Conservation (phyloP, 2,329 filamentous ascomycete species). For the Nemania serpens region DNA sequence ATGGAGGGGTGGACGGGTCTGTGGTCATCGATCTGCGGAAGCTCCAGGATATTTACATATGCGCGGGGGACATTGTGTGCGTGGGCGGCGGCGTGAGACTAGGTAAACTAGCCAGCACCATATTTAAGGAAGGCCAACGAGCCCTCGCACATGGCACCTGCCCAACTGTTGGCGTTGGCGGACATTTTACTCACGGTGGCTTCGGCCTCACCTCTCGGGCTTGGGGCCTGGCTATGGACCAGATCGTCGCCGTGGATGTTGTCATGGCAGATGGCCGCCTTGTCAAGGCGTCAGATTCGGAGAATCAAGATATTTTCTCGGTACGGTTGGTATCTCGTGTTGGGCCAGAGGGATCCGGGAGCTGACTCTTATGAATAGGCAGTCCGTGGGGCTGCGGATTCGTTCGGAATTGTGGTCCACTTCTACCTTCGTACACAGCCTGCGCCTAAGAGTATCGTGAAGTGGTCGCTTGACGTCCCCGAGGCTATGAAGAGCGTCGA, state of each 20-base stretch:
- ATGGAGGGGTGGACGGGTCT: conserved; percentile 41
- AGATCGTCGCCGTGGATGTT: conserved; percentile 53
- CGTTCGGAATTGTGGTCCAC: conserved; percentile 45
- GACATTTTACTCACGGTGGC: conserved; percentile 53
- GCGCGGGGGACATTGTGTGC: conserved; percentile 35
- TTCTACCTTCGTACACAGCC: conserved; percentile 44
- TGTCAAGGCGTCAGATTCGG: conserved; percentile 22
- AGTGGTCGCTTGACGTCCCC: conserved; percentile 39
- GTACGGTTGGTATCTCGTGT: conserved; percentile 29
- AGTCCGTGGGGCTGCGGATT: conserved; percentile 48
- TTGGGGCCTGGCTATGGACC: conserved; percentile 58
- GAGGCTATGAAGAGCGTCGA: conserved; percentile 24
- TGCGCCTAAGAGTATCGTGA: conserved; percentile 44
- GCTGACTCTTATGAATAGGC: conserved; percentile 33
- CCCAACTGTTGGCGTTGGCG: conserved; percentile 50
- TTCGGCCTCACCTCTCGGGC: conserved; percentile 50
- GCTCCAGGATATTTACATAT: conserved; percentile 35
- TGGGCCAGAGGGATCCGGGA: not conserved
- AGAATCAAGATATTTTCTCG: conserved; percentile 36
- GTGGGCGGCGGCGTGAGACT: conserved; percentile 49
- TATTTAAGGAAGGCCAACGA: conserved; percentile 44
- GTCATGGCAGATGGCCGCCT: conserved; percentile 45
- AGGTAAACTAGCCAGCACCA: conserved; percentile 47
- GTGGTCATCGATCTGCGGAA: conserved; percentile 44
- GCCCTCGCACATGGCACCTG: conserved; percentile 52